phyloP scores from a whole-genome alignment of 495 filamentous ascomycete genomes.

The Hyaloscypha variabilis region DNA sequence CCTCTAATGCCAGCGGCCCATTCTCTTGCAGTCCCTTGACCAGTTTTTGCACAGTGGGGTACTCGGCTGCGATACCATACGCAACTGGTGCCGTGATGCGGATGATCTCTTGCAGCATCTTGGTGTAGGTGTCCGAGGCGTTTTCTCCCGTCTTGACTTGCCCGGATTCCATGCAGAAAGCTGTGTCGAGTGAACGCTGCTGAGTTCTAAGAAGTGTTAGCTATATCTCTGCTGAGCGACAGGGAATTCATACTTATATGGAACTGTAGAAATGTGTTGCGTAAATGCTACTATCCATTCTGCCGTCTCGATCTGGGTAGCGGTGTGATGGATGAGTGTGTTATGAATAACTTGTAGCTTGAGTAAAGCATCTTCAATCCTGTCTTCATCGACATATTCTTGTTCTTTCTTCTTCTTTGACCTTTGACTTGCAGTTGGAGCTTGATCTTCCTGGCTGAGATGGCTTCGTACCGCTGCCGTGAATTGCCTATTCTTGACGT shows the following conservation, averaged over 20 bases:
- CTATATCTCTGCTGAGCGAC: neutral
- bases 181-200: conserved; percentile 47
- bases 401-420: conserved; percentile 46
- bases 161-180: conserved; percentile 83
- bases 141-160: conserved; percentile 77
- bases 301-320: conserved; percentile 61
- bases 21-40: conserved; percentile 58
- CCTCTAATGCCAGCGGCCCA: conserved; percentile 63
- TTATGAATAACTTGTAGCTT: conserved; percentile 69
- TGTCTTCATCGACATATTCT: conserved; percentile 68
- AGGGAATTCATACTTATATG: conserved; percentile 55
- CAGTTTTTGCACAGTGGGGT: conserved; percentile 59
- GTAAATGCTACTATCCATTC: conserved; percentile 82
- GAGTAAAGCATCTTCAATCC: conserved; percentile 74
- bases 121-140: conserved; percentile 68
- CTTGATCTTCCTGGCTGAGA: conserved; percentile 35
- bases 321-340: conserved; percentile 75
- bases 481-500: conserved; percentile 67
- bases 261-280: conserved; percentile 76
- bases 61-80: conserved; percentile 66
- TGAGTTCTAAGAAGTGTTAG: conserved; percentile 35
- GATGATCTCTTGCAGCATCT: conserved; percentile 78
- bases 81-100: conserved; percentile 76
- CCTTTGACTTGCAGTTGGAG: conserved; percentile 24
- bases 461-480: conserved; percentile 65